These are phyloP conservation scores for Serendipita sp. DNA, from an alignment of 768 basidiomycete species.

Conservation along the genomic window DNA sequence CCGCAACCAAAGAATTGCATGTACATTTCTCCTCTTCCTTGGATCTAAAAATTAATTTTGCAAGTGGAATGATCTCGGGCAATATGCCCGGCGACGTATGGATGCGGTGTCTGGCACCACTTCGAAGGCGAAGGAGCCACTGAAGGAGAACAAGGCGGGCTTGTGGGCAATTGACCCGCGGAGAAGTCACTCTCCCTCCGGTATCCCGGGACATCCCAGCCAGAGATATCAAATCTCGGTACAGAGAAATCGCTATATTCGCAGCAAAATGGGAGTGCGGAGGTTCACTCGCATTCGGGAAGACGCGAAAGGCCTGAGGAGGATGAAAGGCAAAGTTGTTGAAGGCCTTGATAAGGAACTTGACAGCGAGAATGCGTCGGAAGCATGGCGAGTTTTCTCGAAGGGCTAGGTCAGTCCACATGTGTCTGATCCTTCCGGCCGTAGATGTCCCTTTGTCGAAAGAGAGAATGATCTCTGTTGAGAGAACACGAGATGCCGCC, in stretches of 20 bases:
- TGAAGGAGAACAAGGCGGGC: constrained; percentile 62
- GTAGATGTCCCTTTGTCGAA: background rate
- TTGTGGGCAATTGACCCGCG: constrained; percentile 29
- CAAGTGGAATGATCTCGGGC: constrained; percentile 26
- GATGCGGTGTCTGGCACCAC: constrained; percentile 76
- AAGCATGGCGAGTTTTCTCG: background rate
- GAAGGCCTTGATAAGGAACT: constrained; percentile 50
- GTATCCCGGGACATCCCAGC: constrained; percentile 19
- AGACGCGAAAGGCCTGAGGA: background rate
- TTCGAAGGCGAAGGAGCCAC: constrained; percentile 77
- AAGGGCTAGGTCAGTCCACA: background rate
- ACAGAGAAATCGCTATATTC: constrained; percentile 39
- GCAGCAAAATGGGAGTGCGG: constrained; percentile 29
- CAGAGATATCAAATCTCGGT: constrained; percentile 34
- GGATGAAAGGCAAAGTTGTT: constrained; percentile 58
- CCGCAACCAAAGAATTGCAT: no score
- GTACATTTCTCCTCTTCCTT: constrained; percentile 32
- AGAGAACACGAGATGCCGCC: background rate
- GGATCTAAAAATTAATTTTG: constrained; percentile 41
- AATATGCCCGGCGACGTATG: constrained; percentile 34
- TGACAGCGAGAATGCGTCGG: constrained; percentile 42
- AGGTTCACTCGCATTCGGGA: constrained; percentile 20
- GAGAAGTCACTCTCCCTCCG: background rate
- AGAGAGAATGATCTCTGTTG: background rate
- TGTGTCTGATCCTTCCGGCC: background rate